Percentiles rank a stretch among this genome's conserved stretches.
Evolutionary conservation across 352 stramenopile species (phyloP).

Genomic region (Pythium insidiosum): DNA sequence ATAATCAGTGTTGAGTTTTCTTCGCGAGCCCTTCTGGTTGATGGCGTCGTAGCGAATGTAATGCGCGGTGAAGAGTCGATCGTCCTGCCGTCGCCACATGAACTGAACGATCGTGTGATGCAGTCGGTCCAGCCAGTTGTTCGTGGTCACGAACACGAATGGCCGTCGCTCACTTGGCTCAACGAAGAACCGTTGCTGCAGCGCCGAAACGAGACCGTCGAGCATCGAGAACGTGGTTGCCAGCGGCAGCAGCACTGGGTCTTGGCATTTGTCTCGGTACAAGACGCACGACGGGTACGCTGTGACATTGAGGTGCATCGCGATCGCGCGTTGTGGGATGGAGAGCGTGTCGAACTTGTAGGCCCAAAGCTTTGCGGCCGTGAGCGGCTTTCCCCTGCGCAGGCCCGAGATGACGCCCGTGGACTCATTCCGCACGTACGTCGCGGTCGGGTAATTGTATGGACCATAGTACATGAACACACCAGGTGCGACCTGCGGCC

Average conservation of each 20-base stretch:
- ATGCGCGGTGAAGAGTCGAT: neutral
- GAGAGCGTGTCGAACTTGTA: constrained; percentile 17
- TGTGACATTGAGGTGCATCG: constrained; percentile 2
- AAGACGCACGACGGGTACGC: constrained; percentile 10
- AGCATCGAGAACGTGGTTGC: constrained; percentile 12
- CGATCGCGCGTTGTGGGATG: constrained; percentile 5
- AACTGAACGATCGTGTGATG: constrained; percentile 5
- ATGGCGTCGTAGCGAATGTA: neutral
- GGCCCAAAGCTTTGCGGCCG: constrained; percentile 1
- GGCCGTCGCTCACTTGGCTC: neutral
- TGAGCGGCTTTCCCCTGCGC: neutral
- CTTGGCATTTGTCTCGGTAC: constrained; percentile 1
- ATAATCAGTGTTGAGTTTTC: no score
- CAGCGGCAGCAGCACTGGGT: neutral
- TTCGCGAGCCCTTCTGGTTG: no score
- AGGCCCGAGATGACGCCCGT: neutral
- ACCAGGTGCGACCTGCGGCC: neutral
- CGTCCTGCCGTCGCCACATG: neutral
- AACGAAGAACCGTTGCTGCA: constrained; percentile 1
- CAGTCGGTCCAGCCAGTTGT: constrained; percentile 13
- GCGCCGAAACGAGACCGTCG: constrained; percentile 4
- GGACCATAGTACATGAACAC: neutral
- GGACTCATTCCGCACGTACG: neutral
- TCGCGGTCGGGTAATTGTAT: constrained; percentile 5
- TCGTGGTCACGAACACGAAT: constrained; percentile 3